Conservation (phyloP, 169 alveolate genomes). For the Nephromyces sp. region DNA sequence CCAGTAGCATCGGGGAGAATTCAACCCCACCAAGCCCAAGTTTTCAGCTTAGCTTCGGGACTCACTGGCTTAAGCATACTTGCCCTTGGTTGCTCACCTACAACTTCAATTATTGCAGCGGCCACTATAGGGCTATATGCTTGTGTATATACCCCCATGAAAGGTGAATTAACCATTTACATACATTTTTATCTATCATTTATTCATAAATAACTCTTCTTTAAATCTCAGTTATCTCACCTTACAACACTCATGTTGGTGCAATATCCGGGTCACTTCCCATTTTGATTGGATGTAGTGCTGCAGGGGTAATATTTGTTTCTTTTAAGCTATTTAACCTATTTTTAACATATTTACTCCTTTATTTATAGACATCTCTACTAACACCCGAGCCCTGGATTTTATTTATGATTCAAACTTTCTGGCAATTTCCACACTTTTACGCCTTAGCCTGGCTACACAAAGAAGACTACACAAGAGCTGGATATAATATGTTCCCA, state of each 20-base stretch:
- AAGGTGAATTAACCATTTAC: not conserved
- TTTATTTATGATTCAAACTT: slow-evolving; percentile 11
- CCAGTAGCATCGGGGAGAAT: slow-evolving; percentile 2
- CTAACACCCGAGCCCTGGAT: not conserved
- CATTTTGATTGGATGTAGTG: slow-evolving; percentile 24
- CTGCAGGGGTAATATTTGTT: slow-evolving; percentile 22
- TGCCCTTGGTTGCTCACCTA: not conserved
- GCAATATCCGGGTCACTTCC: slow-evolving; percentile 29
- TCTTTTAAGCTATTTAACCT: not conserved
- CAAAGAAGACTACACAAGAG: slow-evolving; percentile 13
- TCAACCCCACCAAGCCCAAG: not conserved
- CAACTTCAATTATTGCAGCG: slow-evolving; percentile 11
- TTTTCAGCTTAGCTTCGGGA: not conserved
- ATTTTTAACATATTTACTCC: not conserved
- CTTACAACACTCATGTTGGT: slow-evolving; percentile 30
- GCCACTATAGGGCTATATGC: slow-evolving; percentile 14
- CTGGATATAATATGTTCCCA: slow-evolving; percentile 25
- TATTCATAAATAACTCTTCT: too few species aligned
- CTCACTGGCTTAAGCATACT: not conserved
- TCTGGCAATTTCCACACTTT: slow-evolving; percentile 39
- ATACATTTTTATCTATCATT: too few species aligned
- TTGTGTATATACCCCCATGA: slow-evolving; percentile 30
- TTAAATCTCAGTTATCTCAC: not conserved
- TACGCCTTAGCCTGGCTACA: slow-evolving; percentile 31
- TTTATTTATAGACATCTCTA: too few species aligned